Percentiles rank a stretch among this genome's conserved stretches.
phyloP scores from a whole-genome alignment of 345 rosid genomes.

The Chamaenerion angustifolium region DNA sequence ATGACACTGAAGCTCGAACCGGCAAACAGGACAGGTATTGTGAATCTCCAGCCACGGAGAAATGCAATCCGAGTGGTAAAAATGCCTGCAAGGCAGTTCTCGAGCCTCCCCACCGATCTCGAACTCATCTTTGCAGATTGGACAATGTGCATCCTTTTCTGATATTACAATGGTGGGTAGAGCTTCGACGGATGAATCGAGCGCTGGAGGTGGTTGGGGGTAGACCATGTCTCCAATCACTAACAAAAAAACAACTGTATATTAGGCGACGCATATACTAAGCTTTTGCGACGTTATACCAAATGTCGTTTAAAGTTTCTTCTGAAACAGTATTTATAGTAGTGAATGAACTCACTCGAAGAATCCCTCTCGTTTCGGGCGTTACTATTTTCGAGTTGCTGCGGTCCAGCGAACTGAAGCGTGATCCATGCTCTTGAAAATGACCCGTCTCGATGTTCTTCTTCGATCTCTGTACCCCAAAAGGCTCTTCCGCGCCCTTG shows the following conservation, averaged over 20 bases:
- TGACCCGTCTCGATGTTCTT: constrained; percentile 2
- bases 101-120: constrained; percentile 33
- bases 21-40: constrained; percentile 72
- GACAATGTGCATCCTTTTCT: constrained; percentile 30
- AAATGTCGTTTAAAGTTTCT: too few species aligned
- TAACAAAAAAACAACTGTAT: too few species aligned
- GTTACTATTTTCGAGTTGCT: not conserved
- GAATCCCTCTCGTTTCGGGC: too few species aligned
- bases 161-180: constrained; percentile 24
- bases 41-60: constrained; percentile 58
- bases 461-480: constrained; percentile 27
- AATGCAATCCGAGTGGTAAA: constrained; percentile 59
- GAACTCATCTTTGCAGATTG: constrained; percentile 69
- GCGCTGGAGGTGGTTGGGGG: constrained; percentile 38
- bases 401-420: constrained; percentile 24
- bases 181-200: constrained; percentile 33
- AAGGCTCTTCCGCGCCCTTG: constrained; percentile 6
- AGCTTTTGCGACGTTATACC: too few species aligned
- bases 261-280: too few species aligned
- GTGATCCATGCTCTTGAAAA: constrained; percentile 38
- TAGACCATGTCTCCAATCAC: constrained; percentile 9
- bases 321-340: too few species aligned
- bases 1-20: constrained; percentile 18
- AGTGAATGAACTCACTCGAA: too few species aligned
- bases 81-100: constrained; percentile 56